phyloP scores from a whole-genome alignment of 345 rosid species.

The Trapa bicornis region DNA sequence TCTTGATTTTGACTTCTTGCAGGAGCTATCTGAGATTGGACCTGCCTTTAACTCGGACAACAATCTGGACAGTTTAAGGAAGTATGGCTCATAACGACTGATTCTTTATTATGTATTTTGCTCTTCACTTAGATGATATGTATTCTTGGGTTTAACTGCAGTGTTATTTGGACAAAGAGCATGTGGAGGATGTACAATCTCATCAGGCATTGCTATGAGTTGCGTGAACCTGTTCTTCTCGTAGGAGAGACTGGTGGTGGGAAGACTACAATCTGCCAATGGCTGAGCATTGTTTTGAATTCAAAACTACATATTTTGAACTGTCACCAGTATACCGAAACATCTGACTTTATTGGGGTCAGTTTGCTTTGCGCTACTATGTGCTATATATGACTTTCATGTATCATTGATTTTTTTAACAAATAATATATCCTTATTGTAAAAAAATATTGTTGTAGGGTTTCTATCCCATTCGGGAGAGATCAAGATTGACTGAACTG shows the following conservation, averaged over 20 bases:
- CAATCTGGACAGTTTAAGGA: slow-evolving; percentile 13
- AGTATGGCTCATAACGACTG: background rate
- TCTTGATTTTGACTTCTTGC: slow-evolving; percentile 5
- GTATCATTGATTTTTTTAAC: background rate
- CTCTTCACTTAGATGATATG: background rate
- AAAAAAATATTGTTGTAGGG: slow-evolving; percentile 38
- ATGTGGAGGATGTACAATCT: slow-evolving; percentile 81
- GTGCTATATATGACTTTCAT: background rate
- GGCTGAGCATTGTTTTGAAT: slow-evolving; percentile 41
- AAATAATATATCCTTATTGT: too few relatives aligned
- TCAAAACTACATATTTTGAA: slow-evolving; percentile 68
- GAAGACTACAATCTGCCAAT: slow-evolving; percentile 87
- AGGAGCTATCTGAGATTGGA: slow-evolving; percentile 40
- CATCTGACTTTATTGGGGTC: slow-evolving; percentile 95
- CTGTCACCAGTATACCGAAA: slow-evolving; percentile 91
- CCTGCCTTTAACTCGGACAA: slow-evolving; percentile 7
- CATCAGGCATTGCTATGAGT: slow-evolving; percentile 58
- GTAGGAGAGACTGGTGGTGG: slow-evolving; percentile 99
- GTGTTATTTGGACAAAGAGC: slow-evolving; percentile 65
- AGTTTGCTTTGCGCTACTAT: slow-evolving; percentile 12
- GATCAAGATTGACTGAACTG: slow-evolving; percentile 53
- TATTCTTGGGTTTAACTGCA: slow-evolving; percentile 18
- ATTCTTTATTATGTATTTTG: background rate
- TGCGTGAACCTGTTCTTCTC: slow-evolving; percentile 90
- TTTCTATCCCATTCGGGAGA: slow-evolving; percentile 76